Percentiles rank a stretch among this genome's conserved stretches.
Evolutionary conservation across 2,329 filamentous ascomycete species (phyloP).

Genomic region (Waltergamsia citrina): DNA sequence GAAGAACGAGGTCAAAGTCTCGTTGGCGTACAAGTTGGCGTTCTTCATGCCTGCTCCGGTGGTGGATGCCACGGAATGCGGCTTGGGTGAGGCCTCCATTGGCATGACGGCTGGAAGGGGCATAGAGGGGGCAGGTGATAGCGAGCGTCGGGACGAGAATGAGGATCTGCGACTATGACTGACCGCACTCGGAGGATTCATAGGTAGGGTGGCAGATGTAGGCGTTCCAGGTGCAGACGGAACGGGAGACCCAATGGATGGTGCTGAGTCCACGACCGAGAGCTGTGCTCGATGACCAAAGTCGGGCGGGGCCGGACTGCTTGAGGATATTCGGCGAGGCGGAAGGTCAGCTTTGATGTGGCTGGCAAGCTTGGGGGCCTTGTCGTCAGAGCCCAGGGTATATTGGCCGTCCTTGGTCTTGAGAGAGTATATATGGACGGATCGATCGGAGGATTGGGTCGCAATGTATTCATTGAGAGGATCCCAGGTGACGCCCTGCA

Average conservation of each 20-base stretch:
- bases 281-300: constrained; percentile 59
- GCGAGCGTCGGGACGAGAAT: constrained; percentile 79
- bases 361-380: constrained; percentile 72
- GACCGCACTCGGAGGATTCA: constrained; percentile 87
- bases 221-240: constrained; percentile 92
- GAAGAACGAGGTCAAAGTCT: constrained; percentile 96
- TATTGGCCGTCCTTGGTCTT: constrained; percentile 96
- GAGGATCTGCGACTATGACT: constrained; percentile 93
- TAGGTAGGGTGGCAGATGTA: constrained; percentile 77
- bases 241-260: constrained; percentile 66
- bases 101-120: constrained; percentile 94
- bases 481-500: constrained; percentile 97
- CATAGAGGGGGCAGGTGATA: constrained; percentile 86
- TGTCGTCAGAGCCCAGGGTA: constrained; percentile 58
- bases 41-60: constrained; percentile 63
- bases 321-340: constrained; percentile 77
- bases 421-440: constrained; percentile 92
- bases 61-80: constrained; percentile 46
- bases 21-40: constrained; percentile 87
- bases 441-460: constrained; percentile 95
- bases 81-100: constrained; percentile 79
- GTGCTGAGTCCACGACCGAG: constrained; percentile 40
- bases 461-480: constrained; percentile 96
- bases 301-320: constrained; percentile 85
- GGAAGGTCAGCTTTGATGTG: constrained; percentile 81